These are phyloP conservation scores for Immersiella caudata DNA, from an alignment of 495 filamentous ascomycete species.

Conservation along the genomic window DNA sequence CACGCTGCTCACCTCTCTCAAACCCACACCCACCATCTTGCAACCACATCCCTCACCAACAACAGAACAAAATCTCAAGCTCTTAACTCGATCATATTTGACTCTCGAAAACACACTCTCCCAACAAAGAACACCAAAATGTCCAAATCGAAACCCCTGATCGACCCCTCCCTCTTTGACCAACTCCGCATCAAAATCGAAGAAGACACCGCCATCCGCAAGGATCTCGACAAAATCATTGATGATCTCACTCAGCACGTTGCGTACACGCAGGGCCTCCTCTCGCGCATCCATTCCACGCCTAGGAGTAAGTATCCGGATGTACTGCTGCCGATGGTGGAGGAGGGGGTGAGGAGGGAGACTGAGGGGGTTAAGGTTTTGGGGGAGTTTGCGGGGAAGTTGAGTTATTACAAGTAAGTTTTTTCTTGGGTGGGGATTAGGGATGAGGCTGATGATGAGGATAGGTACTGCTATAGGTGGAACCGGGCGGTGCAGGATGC, in stretches of 20 bases:
- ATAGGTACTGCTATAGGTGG: constrained; percentile 81
- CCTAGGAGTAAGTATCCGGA: constrained; percentile 69
- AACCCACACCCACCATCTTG: neutral
- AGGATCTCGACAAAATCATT: constrained; percentile 80
- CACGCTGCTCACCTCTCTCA: neutral
- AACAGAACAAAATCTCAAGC: neutral
- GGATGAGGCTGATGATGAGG: neutral
- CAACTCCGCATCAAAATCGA: constrained; percentile 88
- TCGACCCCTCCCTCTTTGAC: constrained; percentile 84
- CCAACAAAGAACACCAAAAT: neutral
- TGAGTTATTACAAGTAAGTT: constrained; percentile 87
- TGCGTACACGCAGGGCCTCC: constrained; percentile 72
- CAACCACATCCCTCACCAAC: neutral
- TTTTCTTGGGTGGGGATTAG: neutral
- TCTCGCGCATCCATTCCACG: constrained; percentile 89
- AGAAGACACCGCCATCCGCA: constrained; percentile 76
- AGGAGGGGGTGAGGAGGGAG: constrained; percentile 60
- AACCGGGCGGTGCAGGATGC: constrained; percentile 80
- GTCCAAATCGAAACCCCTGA: constrained; percentile 52
- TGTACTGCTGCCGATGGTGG: constrained; percentile 54
- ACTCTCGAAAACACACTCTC: neutral
- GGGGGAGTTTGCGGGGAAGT: constrained; percentile 69
- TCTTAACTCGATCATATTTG: neutral
- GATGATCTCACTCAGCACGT: constrained; percentile 68
- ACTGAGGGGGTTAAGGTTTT: constrained; percentile 62